Conservation (phyloP, 805 yeast species). For the Starmera dryadoides region DNA sequence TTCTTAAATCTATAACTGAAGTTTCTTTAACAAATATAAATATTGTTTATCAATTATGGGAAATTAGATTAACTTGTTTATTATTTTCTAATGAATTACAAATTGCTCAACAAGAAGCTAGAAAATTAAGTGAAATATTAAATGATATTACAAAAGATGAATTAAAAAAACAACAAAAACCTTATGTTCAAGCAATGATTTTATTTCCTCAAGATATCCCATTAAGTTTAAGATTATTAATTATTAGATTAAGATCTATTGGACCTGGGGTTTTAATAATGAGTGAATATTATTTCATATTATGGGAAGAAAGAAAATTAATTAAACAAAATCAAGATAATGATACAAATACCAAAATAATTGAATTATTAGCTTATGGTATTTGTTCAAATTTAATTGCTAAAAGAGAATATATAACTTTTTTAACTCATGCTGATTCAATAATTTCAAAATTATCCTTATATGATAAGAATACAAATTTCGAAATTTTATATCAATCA, state of each 20-base stretch:
- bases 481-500: background rate
- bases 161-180: background rate
- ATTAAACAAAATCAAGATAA: background rate
- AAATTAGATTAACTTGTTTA: slow-evolving; percentile 13
- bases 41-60: slow-evolving; percentile 14
- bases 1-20: background rate
- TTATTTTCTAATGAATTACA: slow-evolving; percentile 15
- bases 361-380: slow-evolving; percentile 12
- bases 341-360: background rate
- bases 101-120: slow-evolving; percentile 20
- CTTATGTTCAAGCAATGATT: background rate
- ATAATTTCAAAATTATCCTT: slow-evolving; percentile 3
- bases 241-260: slow-evolving; percentile 16
- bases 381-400: slow-evolving; percentile 19
- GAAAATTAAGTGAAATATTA: slow-evolving; percentile 13
- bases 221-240: slow-evolving; percentile 12
- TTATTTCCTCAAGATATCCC: slow-evolving; percentile 14
- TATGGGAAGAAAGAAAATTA: slow-evolving; percentile 10
- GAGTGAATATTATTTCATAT: slow-evolving; percentile 8
- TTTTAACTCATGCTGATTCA: slow-evolving; percentile 16
- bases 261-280: slow-evolving; percentile 13
- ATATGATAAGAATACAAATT: background rate
- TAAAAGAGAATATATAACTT: slow-evolving; percentile 20
- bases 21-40: background rate
- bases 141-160: slow-evolving; percentile 2